Base-by-base conservation (phyloP, 1,284 basidiomycete species). In the Puccinia triticina region DNA sequence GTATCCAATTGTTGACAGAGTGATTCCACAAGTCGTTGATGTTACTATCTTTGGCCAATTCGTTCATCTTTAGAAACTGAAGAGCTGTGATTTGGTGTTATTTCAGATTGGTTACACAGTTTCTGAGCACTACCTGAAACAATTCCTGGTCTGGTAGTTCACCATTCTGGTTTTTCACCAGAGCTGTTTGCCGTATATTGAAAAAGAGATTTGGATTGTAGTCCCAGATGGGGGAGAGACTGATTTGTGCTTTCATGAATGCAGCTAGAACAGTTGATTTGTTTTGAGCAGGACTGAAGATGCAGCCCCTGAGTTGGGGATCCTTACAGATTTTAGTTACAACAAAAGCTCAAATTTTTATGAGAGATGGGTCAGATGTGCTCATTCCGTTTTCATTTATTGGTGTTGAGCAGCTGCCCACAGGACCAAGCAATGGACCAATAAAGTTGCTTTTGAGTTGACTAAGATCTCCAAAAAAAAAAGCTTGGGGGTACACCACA, bases 161-260 rank as follows among this genome's bases (percentile, higher is more conserved):
- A 29, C 55, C 21, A 57, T 43, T 43, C 40, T 43, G 40, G 40
- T 43, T 43, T 43, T 43, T 12, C 12, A 43, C 7, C 40, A 4
- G 40, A 43, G 40, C 40, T 43, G 12, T 7, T 23, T 57, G 8
- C 4, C 23, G 16, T 57, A 29, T 57, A 8, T 67, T 40, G 34
- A 43, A 67, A 40, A 67, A 67, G 23, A 67, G 34, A 18, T 67
- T 67, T 2, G 64, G 64, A 29, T 67, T 46, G 34, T 67, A 67
- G 34, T 67, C 34, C 64, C 34, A 37, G 64, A n/a, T 67, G 32
- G 64, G 64, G 64, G 32, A 29, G 14, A 67, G 34, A 40, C 8
- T 21, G 1, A 67, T 26, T 12, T 40, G 34, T 40, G 34, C 34
- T 4, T 67, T 67, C n/a, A 12, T 7, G 40, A 67, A 67, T 40